phyloP scores from a whole-genome alignment of 169 alveolate genomes.

The Cardiosporidium cionae region DNA sequence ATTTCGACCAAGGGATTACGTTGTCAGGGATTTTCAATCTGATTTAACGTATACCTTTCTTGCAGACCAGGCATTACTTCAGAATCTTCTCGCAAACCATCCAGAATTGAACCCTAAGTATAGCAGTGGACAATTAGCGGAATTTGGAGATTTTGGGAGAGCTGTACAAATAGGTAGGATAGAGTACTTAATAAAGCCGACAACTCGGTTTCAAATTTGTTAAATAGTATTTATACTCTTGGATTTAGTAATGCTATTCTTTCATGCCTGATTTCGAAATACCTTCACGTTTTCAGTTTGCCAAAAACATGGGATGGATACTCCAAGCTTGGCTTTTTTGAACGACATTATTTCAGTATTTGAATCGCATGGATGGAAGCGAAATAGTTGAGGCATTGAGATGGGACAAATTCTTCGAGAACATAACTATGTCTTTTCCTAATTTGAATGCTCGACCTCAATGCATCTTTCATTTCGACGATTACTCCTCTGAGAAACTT shows the following conservation, averaged over 20 bases:
- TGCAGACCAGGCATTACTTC: conserved; percentile 48
- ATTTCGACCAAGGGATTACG: too few relatives aligned
- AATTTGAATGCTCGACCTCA: too few relatives aligned
- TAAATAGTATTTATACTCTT: too few relatives aligned
- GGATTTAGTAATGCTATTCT: too few relatives aligned
- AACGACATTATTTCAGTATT: not conserved
- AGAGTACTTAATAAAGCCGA: not conserved
- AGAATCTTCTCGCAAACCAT: conserved; percentile 42
- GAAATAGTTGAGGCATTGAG: not conserved
- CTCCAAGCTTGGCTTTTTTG: not conserved
- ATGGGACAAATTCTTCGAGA: too few relatives aligned
- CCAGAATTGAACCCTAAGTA: conserved; percentile 50
- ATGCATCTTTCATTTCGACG: too few relatives aligned
- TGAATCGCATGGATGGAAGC: not conserved
- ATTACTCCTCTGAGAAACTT: too few relatives aligned
- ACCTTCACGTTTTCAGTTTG: not conserved
- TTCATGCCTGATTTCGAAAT: too few relatives aligned
- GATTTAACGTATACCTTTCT: not conserved
- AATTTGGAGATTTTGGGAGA: not conserved
- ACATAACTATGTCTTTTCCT: too few relatives aligned
- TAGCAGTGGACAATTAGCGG: not conserved
- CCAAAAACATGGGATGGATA: not conserved
- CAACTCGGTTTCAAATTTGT: too few relatives aligned
- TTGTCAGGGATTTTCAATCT: not conserved
- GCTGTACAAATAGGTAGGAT: not conserved